Evolutionary conservation across 2,329 filamentous ascomycete genomes (phyloP), one percentile per base, ranked within the genome.

Genomic region (Monilinia fructigena): DNA sequence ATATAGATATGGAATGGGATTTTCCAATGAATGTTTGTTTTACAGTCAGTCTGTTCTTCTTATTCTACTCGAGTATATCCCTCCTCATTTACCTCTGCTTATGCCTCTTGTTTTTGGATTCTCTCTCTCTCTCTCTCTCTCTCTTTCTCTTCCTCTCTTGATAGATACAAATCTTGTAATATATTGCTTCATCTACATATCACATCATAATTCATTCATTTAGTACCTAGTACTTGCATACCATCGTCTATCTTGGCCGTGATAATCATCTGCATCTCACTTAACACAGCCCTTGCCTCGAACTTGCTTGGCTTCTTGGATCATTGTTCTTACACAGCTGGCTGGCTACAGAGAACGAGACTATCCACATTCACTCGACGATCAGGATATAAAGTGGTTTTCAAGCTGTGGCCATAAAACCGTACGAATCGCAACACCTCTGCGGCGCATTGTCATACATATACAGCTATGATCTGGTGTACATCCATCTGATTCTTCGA

Each of bases 211-310:
- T 11, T 3, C 28, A 18, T 48, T 48, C 6, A 23, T 18, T 48
- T 42, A 16, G 4, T 18, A 45, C 18, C 42, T 42, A 42, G 40
- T 6, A 35, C 31, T 42, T 59, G 28, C 20, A 23, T 31, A 31
- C 14, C 26, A 59, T 28, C 42, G 16, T 48, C 7, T 23, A 18
- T 20, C 26, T 59, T 59, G 28, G 42, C 56, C 56, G 56, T 59
- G 20, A 59, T 48, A 23, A 10, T 59, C 45, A 45, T n/a, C 40
- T 47, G 55, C 42, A 38, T 59, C 42, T 35, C 7, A 23, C 7
- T 59, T 10, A 48, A 59, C 56, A 48, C 56, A 59, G 56, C 56
- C 56, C 56, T 59, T 48, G 26, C 6, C 16, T 35, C 42, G 3
- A 2, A 28, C 42, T 35, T 48, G 20, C 56, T 59, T 59, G 26